These are phyloP conservation scores for Boletus tomentosulus DNA, from an alignment of 768 basidiomycete genomes.

Conservation along the genomic window DNA sequence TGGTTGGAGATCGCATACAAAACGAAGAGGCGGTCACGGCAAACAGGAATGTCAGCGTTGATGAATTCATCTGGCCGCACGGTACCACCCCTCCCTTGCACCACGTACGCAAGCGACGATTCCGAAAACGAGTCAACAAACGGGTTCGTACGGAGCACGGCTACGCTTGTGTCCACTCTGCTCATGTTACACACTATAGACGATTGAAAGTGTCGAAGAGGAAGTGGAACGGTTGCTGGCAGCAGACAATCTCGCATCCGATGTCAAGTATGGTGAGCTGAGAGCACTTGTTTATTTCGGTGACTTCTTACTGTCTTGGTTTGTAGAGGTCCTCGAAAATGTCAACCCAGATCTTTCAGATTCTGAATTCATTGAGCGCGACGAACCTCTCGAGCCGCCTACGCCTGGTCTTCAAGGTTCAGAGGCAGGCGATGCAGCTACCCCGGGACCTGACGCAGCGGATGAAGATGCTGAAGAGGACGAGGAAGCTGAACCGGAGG, in stretches of 20 bases:
- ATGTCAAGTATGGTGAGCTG: conserved; percentile 70
- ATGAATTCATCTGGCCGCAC: conserved; percentile 97
- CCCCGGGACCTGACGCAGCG: conserved; percentile 48
- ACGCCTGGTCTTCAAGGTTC: conserved; percentile 69
- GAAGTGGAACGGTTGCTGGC: conserved; percentile 86
- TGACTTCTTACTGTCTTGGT: background rate
- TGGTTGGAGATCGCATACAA: conserved; percentile 73
- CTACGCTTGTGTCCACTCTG: background rate
- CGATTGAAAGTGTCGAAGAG: conserved; percentile 91
- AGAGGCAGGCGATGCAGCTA: conserved; percentile 60
- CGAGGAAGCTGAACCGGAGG: conserved; percentile 61
- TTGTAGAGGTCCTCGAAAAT: conserved; percentile 76
- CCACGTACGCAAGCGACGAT: conserved; percentile 86
- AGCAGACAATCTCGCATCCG: conserved; percentile 68
- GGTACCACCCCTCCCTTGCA: conserved; percentile 92
- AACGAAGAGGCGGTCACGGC: conserved; percentile 61
- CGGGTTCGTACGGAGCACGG: conserved; percentile 44
- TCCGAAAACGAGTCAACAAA: conserved; percentile 84
- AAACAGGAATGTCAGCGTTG: conserved; percentile 76
- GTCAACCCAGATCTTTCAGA: conserved; percentile 89
- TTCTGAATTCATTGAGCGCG: conserved; percentile 78
- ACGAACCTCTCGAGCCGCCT: conserved; percentile 54
- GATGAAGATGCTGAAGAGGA: conserved; percentile 59
- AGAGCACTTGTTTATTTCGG: background rate
- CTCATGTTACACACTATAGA: conserved; percentile 40